phyloP scores from a whole-genome alignment of 2,329 filamentous ascomycete genomes.

The Diplodia corticola region DNA sequence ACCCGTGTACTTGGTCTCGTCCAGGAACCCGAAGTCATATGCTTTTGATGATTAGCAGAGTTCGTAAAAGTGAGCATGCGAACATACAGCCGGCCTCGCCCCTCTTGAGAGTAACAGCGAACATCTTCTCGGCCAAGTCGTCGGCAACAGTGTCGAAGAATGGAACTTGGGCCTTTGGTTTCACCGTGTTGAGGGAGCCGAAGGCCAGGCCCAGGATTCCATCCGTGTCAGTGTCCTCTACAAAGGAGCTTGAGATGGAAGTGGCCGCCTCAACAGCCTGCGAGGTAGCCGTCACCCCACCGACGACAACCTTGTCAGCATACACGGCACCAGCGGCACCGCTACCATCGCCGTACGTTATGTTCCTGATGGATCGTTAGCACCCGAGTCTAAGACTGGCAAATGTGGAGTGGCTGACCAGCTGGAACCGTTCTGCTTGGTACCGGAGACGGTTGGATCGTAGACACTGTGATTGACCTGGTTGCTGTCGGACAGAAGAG shows the following conservation, averaged over 20 bases:
- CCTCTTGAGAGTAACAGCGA: slow-evolving; percentile 60
- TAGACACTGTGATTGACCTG: slow-evolving; percentile 61
- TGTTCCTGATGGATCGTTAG: neutral
- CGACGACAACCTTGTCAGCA: slow-evolving; percentile 63
- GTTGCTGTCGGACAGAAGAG: slow-evolving; percentile 53
- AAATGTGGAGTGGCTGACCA: slow-evolving; percentile 49
- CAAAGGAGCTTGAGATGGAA: slow-evolving; percentile 57
- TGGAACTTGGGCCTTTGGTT: slow-evolving; percentile 53
- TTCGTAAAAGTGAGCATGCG: neutral
- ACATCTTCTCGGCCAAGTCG: slow-evolving; percentile 54
- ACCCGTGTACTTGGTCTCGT: slow-evolving; percentile 60
- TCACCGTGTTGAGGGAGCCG: slow-evolving; percentile 44
- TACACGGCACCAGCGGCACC: slow-evolving; percentile 65
- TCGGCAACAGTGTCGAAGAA: slow-evolving; percentile 61
- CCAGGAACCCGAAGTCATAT: slow-evolving; percentile 62
- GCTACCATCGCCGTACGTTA: slow-evolving; percentile 64
- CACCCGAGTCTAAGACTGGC: too few relatives aligned
- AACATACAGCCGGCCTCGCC: slow-evolving; percentile 39
- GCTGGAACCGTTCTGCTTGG: slow-evolving; percentile 49
- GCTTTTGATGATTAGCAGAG: slow-evolving; percentile 25
- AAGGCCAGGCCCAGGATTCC: slow-evolving; percentile 20
- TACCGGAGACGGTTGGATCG: slow-evolving; percentile 51
- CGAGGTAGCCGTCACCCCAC: slow-evolving; percentile 56
- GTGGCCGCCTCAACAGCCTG: slow-evolving; percentile 68
- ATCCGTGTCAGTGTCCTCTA: slow-evolving; percentile 48